Conservation (phyloP, 768 basidiomycete species). For the Neoboletus magnificus region DNA sequence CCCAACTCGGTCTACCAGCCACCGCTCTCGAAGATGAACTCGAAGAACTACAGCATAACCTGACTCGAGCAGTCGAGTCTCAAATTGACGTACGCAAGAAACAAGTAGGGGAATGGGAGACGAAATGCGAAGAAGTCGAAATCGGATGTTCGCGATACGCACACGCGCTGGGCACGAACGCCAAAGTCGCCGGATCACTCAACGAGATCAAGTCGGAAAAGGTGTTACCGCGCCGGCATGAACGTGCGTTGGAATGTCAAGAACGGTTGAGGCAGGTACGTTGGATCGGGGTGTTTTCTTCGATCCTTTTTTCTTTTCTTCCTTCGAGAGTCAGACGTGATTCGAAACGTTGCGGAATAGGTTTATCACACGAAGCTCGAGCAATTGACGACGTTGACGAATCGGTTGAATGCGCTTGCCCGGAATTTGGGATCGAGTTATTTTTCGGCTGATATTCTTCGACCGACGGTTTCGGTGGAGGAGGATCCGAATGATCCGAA, state of each 20-base stretch:
- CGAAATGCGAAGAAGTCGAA: conserved; percentile 60
- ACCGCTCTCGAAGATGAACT: conserved; percentile 82
- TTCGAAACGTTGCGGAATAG: conserved; percentile 29
- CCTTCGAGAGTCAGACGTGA: neutral
- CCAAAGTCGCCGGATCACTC: conserved; percentile 61
- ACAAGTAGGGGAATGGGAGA: conserved; percentile 76
- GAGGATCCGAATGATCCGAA: conserved; percentile 37
- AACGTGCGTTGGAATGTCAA: conserved; percentile 64
- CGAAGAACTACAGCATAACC: conserved; percentile 63
- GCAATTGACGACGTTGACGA: conserved; percentile 66
- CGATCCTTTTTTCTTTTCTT: too few relatives aligned
- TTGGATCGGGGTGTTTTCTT: neutral
- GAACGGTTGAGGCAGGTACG: conserved; percentile 78
- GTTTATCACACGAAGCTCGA: conserved; percentile 76
- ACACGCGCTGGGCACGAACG: conserved; percentile 66
- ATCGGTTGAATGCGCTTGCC: conserved; percentile 57
- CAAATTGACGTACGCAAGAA: conserved; percentile 66
- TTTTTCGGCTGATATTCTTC: conserved; percentile 54
- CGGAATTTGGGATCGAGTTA: conserved; percentile 61
- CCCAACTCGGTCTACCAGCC: conserved; percentile 77
- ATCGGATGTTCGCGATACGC: conserved; percentile 62
- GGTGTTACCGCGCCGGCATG: conserved; percentile 68
- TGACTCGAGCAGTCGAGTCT: conserved; percentile 70
- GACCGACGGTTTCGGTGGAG: conserved; percentile 41
- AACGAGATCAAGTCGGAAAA: conserved; percentile 70